These are phyloP conservation scores for Fusarium sp. DNA, from an alignment of 2,329 filamentous ascomycete genomes.

Conservation along the genomic window DNA sequence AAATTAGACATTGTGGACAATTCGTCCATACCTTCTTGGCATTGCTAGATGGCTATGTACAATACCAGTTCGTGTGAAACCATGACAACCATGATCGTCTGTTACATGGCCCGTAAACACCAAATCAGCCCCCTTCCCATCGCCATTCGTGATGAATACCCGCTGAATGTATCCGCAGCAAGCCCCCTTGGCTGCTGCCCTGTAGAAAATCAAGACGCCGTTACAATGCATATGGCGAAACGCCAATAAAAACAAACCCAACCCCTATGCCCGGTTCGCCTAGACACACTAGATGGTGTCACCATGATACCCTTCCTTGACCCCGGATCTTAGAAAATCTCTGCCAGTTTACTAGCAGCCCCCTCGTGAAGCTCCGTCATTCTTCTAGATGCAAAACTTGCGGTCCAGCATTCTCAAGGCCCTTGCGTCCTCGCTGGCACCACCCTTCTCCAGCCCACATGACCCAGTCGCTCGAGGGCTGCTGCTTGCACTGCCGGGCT, in stretches of 20 bases:
- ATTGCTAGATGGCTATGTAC: slow-evolving; percentile 36
- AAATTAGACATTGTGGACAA: background rate
- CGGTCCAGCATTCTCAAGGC: slow-evolving; percentile 74
- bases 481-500: slow-evolving; percentile 57
- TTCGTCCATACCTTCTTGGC: slow-evolving; percentile 21
- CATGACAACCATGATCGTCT: slow-evolving; percentile 21
- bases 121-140: slow-evolving; percentile 21
- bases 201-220: slow-evolving; percentile 38
- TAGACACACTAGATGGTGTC: background rate
- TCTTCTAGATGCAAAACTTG: slow-evolving; percentile 56
- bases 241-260: slow-evolving; percentile 20
- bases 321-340: background rate
- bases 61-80: slow-evolving; percentile 18
- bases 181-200: slow-evolving; percentile 31
- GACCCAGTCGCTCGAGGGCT: slow-evolving; percentile 45
- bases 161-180: slow-evolving; percentile 40
- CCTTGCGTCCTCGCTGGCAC: slow-evolving; percentile 71
- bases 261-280: slow-evolving; percentile 15
- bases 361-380: background rate
- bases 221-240: slow-evolving; percentile 39
- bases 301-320: background rate
- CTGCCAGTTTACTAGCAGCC: background rate
- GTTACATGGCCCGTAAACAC: slow-evolving; percentile 27
- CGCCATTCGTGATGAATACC: slow-evolving; percentile 32
- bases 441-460: slow-evolving; percentile 48